These are phyloP conservation scores for Tulasnella sp. DNA, from an alignment of 768 basidiomycete species.

Conservation along the genomic window DNA sequence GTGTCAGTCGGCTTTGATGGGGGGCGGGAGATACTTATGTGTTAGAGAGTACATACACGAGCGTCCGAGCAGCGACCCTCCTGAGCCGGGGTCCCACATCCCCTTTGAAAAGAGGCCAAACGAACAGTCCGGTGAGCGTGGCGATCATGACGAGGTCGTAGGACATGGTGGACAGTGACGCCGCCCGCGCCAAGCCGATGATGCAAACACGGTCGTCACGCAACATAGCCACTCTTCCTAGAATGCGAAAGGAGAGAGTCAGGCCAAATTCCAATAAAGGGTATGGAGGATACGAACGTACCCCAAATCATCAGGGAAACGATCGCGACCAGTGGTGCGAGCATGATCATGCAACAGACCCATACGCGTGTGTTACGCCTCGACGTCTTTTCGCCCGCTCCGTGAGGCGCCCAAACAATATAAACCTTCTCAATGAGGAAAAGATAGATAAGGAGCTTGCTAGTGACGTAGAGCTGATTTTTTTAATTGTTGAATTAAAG, in stretches of 20 bases:
- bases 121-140: slow-evolving; percentile 19
- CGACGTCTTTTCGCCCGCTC: background rate
- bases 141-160: slow-evolving; percentile 19
- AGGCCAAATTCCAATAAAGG: background rate
- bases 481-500: background rate
- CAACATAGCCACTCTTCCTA: slow-evolving; percentile 12
- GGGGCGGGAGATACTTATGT: background rate
- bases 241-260: background rate
- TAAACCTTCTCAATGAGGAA: slow-evolving; percentile 18
- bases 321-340: slow-evolving; percentile 8
- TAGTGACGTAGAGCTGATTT: slow-evolving; percentile 6
- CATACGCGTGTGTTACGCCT: slow-evolving; percentile 3
- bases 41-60: slow-evolving; percentile 1
- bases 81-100: slow-evolving; percentile 7
- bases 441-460: slow-evolving; percentile 18
- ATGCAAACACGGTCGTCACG: slow-evolving; percentile 15
- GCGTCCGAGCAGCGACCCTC: slow-evolving; percentile 10
- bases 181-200: slow-evolving; percentile 13
- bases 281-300: background rate
- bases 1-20: background rate
- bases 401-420: slow-evolving; percentile 10
- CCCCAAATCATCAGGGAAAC: slow-evolving; percentile 6
- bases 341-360: slow-evolving; percentile 6
- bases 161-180: slow-evolving; percentile 16
- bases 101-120: slow-evolving; percentile 14